phyloP scores from a whole-genome alignment of 1,284 basidiomycete genomes.

The Cryptococcus sp. region DNA sequence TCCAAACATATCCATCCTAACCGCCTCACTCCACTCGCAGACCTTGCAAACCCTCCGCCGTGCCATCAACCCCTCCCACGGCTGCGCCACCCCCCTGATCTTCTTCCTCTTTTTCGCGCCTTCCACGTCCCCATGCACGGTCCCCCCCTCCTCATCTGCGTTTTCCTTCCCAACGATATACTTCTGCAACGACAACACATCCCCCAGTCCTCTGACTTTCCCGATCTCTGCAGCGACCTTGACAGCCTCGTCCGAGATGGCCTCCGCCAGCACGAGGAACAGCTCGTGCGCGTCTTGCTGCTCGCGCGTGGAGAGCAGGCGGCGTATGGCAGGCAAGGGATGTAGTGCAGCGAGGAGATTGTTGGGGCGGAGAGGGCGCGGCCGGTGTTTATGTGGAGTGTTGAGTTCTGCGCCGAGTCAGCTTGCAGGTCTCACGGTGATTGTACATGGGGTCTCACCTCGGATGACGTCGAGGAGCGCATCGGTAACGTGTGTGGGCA shows the following conservation, averaged over 20 bases:
- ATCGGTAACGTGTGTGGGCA: constrained; percentile 77
- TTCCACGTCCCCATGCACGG: constrained; percentile 5
- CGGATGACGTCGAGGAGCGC: constrained; percentile 65
- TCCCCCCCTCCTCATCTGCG: constrained; percentile 2
- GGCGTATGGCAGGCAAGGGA: constrained; percentile 57
- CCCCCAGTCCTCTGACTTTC: constrained; percentile 27
- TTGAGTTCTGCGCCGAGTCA: constrained; percentile 60
- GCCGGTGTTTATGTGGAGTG: constrained; percentile 58
- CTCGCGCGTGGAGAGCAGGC: constrained; percentile 75
- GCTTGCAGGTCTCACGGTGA: not conserved
- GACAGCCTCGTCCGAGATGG: constrained; percentile 71
- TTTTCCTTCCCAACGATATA: constrained; percentile 17
- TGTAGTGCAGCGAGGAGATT: constrained; percentile 68
- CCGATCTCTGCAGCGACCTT: constrained; percentile 42
- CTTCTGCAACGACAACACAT: constrained; percentile 28
- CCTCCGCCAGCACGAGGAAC: constrained; percentile 85
- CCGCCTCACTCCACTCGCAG: constrained; percentile 44
- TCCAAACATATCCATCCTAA: constrained; percentile 46
- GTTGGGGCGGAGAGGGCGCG: constrained; percentile 63
- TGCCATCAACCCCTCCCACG: constrained; percentile 50
- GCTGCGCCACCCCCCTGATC: constrained; percentile 35
- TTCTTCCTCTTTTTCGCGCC: constrained; percentile 21
- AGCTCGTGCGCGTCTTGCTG: constrained; percentile 95
- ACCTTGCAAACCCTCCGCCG: constrained; percentile 41
- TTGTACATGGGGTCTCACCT: constrained; percentile 52